These are phyloP conservation scores for Blastocystis sp. DNA, from an alignment of 352 stramenopile genomes.

Conservation along the genomic window DNA sequence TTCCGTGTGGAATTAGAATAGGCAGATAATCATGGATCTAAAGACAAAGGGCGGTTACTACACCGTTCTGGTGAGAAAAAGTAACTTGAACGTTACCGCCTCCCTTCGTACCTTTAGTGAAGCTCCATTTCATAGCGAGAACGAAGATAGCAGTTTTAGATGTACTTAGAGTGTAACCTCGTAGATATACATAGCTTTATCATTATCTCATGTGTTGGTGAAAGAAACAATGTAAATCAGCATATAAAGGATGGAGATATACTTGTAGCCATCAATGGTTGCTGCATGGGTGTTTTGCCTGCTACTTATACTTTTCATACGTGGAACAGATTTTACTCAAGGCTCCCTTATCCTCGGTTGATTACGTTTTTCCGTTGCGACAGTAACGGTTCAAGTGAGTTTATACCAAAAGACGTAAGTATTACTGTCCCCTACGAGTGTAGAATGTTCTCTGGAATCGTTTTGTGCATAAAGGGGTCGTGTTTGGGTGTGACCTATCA, in stretches of 20 bases:
- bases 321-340: not conserved
- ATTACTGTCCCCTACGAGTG: not conserved
- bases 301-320: not conserved
- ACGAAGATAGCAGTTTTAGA: not conserved
- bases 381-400: not conserved
- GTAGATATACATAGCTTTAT: not conserved
- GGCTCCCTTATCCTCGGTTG: not conserved
- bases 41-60: not conserved
- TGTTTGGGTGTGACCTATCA: not conserved
- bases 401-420: not conserved
- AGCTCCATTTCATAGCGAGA: not conserved
- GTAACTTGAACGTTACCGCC: not conserved
- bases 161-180: not conserved
- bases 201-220: not conserved
- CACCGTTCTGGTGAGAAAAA: not conserved
- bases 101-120: not conserved
- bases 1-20: not conserved
- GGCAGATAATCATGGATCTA: not conserved
- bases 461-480: not conserved
- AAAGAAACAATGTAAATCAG: not conserved
- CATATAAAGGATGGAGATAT: not conserved
- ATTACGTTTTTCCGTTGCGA: not conserved
- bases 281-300: not conserved
- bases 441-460: not conserved
- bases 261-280: slow-evolving; percentile 26